Evolutionary conservation across 441 rosid species (phyloP).

Genomic region (Jatropha podagrica): DNA sequence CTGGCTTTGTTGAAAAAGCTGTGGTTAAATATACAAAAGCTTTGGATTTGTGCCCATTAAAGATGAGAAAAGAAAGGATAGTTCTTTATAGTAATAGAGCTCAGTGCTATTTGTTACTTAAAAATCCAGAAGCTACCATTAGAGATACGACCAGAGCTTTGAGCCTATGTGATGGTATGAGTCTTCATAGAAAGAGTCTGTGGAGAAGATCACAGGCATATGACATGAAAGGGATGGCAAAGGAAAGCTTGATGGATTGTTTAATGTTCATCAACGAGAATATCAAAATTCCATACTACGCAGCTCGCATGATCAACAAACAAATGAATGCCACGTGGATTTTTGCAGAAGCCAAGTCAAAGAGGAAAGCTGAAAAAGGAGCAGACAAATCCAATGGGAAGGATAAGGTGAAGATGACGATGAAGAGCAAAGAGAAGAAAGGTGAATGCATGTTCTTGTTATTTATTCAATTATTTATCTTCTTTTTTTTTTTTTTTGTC

Average conservation of each 20-base stretch:
- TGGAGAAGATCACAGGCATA: slow-evolving; percentile 95
- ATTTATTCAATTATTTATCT: not conserved
- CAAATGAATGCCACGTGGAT: slow-evolving; percentile 76
- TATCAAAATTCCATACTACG: slow-evolving; percentile 54
- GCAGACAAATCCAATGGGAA: slow-evolving; percentile 18
- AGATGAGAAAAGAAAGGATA: slow-evolving; percentile 56
- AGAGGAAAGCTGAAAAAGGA: slow-evolving; percentile 9
- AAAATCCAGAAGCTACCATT: slow-evolving; percentile 55
- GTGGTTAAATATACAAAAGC: slow-evolving; percentile 48
- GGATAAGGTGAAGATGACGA: slow-evolving; percentile 14
- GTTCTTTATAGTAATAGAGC: slow-evolving; percentile 70
- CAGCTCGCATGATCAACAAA: slow-evolving; percentile 63
- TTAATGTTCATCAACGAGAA: slow-evolving; percentile 48
- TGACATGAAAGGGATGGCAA: slow-evolving; percentile 64
- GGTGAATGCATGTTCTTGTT: not conserved
- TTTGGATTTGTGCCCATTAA: slow-evolving; percentile 52
- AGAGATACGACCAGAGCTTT: slow-evolving; percentile 82
- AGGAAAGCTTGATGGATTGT: slow-evolving; percentile 85
- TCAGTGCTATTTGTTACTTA: slow-evolving; percentile 55
- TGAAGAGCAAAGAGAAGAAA: slow-evolving; percentile 13
- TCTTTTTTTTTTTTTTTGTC: not conserved
- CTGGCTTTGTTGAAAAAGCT: slow-evolving; percentile 54
- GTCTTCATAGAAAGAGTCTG: slow-evolving; percentile 64
- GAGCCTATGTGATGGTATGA: slow-evolving; percentile 40
- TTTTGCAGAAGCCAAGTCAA: slow-evolving; percentile 40